These are phyloP conservation scores for Lippia alba DNA, from an alignment of 305 asterid species.

Conservation along the genomic window DNA sequence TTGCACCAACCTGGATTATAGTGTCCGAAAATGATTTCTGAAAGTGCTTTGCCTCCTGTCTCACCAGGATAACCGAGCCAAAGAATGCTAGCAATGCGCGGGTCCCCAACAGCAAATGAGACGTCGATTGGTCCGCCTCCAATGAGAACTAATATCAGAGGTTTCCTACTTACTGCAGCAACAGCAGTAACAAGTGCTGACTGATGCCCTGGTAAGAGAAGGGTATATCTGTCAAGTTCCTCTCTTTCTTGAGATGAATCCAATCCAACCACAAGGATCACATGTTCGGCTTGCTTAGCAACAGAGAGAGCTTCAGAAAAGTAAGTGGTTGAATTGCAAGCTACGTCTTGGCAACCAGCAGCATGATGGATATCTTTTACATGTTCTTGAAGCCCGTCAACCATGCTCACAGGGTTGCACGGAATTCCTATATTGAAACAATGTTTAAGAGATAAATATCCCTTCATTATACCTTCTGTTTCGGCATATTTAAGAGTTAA, in stretches of 20 bases:
- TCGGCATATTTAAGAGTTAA: too few species aligned
- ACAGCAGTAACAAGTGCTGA: conserved; percentile 56
- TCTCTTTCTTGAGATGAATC: conserved; percentile 90
- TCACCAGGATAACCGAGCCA: conserved; percentile 99
- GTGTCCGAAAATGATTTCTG: conserved; percentile 80
- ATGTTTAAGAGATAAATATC: too few species aligned
- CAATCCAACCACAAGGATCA: conserved; percentile 75
- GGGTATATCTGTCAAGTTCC: conserved; percentile 86
- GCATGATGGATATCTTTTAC: conserved; percentile 57
- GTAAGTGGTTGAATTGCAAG: conserved; percentile 68
- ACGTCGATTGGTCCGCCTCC: conserved; percentile 95
- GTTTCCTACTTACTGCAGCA: conserved; percentile 70
- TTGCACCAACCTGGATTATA: conserved; percentile 76
- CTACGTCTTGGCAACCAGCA: conserved; percentile 67
- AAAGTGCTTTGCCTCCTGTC: conserved; percentile 79
- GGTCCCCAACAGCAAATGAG: conserved; percentile 70
- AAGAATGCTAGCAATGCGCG: conserved; percentile 69
- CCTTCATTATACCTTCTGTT: too few species aligned
- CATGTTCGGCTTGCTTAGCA: conserved; percentile 69
- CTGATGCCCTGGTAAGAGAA: conserved; percentile 91
- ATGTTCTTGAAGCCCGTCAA: conserved; percentile 56
- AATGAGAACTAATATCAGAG: conserved; percentile 72
- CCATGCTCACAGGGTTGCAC: conserved; percentile 70
- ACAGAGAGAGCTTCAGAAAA: conserved; percentile 63
- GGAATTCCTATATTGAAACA: conserved; percentile 62